Conservation (phyloP, 805 yeast species). For the Tetrapisispora nanseiensis region DNA sequence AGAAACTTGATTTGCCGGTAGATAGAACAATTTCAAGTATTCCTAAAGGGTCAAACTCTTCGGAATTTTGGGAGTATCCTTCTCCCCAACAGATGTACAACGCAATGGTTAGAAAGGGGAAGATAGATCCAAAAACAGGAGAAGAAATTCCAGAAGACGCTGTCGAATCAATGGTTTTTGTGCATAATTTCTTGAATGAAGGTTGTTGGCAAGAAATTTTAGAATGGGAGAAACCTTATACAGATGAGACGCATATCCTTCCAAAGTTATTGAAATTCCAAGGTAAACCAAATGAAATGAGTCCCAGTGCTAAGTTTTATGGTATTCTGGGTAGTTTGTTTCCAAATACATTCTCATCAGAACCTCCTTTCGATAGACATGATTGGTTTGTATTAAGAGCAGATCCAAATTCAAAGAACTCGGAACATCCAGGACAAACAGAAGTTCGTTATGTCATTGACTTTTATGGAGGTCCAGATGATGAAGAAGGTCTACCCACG, state of each 20-base stretch:
- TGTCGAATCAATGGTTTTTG: slow-evolving; percentile 92
- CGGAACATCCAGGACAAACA: slow-evolving; percentile 40
- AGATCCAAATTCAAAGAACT: slow-evolving; percentile 26
- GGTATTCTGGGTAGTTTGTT: slow-evolving; percentile 55
- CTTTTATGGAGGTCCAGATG: slow-evolving; percentile 93
- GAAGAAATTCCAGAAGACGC: slow-evolving; percentile 90
- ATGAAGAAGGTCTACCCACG: slow-evolving; percentile 78
- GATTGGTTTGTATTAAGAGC: slow-evolving; percentile 93
- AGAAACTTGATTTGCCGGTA: slow-evolving; percentile 66
- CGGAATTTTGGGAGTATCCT: slow-evolving; percentile 96
- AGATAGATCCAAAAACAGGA: slow-evolving; percentile 35
- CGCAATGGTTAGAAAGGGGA: slow-evolving; percentile 93
- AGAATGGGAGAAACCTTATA: slow-evolving; percentile 78
- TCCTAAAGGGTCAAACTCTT: slow-evolving; percentile 63
- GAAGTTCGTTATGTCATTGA: slow-evolving; percentile 88
- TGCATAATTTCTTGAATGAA: slow-evolving; percentile 91
- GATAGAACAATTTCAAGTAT: slow-evolving; percentile 76
- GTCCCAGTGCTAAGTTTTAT: slow-evolving; percentile 75
- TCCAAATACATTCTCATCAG: slow-evolving; percentile 62
- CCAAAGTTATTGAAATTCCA: slow-evolving; percentile 82
- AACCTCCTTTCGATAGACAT: slow-evolving; percentile 95
- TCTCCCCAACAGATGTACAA: slow-evolving; percentile 98
- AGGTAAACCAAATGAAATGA: slow-evolving; percentile 80
- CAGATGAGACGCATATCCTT: slow-evolving; percentile 40
- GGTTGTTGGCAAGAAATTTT: slow-evolving; percentile 95